Percentiles rank a stretch among this genome's conserved stretches.
These are phyloP conservation scores for Claviceps fusiformis DNA, from an alignment of 2,329 filamentous ascomycete genomes.

Conservation along the genomic window DNA sequence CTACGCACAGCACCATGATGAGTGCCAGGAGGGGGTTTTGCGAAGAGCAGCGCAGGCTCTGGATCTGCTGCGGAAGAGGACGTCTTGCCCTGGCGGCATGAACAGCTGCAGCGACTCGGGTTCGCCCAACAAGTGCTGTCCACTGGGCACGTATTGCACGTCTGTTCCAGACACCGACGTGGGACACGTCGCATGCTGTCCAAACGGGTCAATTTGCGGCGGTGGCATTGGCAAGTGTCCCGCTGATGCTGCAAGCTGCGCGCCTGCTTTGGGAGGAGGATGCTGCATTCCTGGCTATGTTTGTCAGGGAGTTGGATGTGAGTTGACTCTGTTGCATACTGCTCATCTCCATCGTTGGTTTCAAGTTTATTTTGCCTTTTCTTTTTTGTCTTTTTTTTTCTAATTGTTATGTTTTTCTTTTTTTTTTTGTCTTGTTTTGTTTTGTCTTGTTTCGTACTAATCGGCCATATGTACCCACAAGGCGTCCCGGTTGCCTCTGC, in stretches of 20 bases:
- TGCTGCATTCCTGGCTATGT: constrained; percentile 62
- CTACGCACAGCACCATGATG: constrained; percentile 33
- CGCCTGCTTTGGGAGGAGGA: constrained; percentile 52
- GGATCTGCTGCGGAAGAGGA: constrained; percentile 38
- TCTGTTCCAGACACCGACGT: constrained; percentile 46
- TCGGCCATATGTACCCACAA: constrained; percentile 3
- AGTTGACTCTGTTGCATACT: constrained; percentile 19
- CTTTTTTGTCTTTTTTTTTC: no score
- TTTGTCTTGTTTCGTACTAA: not conserved
- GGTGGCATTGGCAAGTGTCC: constrained; percentile 50
- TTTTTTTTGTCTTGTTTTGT: no score
- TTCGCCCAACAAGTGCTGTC: constrained; percentile 60
- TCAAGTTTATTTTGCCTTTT: no score
- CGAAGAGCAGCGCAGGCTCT: constrained; percentile 33
- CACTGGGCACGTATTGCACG: constrained; percentile 51
- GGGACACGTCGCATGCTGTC: constrained; percentile 65
- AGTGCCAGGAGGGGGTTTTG: constrained; percentile 17
- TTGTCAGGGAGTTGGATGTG: constrained; percentile 59
- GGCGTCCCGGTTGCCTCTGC: constrained; percentile 21
- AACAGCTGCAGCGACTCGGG: constrained; percentile 49
- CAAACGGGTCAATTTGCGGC: constrained; percentile 47
- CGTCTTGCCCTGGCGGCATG: constrained; percentile 56
- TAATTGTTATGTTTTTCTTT: no score
- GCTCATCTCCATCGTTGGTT: not conserved
- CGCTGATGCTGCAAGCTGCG: constrained; percentile 49